These are phyloP conservation scores for Acacia melanoxylon DNA, from an alignment of 306 rosid species.

Conservation along the genomic window DNA sequence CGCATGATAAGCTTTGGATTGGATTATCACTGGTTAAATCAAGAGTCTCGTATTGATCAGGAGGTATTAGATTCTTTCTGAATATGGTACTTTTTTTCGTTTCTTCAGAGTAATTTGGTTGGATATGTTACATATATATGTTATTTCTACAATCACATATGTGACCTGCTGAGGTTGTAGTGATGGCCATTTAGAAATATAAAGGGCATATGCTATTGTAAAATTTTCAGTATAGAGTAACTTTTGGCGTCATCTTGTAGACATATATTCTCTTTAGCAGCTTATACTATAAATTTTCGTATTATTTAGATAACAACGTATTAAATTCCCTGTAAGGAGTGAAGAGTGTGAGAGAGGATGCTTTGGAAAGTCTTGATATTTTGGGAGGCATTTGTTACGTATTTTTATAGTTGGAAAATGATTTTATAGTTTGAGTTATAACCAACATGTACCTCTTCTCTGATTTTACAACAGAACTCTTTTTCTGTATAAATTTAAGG, in stretches of 20 bases:
- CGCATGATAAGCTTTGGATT: conserved; percentile 96
- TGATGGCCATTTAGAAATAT: conserved; percentile 22
- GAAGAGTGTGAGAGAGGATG: not conserved
- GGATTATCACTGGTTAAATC: conserved; percentile 82
- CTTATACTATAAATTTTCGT: not conserved
- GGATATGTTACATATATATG: not conserved
- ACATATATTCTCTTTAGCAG: not conserved
- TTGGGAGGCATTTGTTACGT: not conserved
- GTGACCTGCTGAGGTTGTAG: conserved; percentile 15
- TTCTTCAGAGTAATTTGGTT: conserved; percentile 16
- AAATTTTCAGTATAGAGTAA: conserved; percentile 17
- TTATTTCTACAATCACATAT: not conserved
- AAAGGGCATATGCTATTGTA: conserved; percentile 11
- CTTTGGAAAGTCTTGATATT: not conserved
- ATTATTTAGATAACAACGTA: not conserved
- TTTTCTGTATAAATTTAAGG: not conserved
- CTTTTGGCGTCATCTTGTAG: conserved; percentile 28
- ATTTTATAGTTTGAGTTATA: not conserved
- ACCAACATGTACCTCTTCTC: conserved; percentile 12
- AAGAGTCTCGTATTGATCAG: conserved; percentile 60
- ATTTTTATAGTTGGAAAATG: not conserved
- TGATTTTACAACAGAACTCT: not conserved
- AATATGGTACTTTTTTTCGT: conserved; percentile 7
- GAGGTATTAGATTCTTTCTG: conserved; percentile 54
- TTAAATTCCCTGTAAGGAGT: not conserved